Evolutionary conservation across 139 green algal genomes (phyloP).

Genomic region (Edaphochlamys debaryana): DNA sequence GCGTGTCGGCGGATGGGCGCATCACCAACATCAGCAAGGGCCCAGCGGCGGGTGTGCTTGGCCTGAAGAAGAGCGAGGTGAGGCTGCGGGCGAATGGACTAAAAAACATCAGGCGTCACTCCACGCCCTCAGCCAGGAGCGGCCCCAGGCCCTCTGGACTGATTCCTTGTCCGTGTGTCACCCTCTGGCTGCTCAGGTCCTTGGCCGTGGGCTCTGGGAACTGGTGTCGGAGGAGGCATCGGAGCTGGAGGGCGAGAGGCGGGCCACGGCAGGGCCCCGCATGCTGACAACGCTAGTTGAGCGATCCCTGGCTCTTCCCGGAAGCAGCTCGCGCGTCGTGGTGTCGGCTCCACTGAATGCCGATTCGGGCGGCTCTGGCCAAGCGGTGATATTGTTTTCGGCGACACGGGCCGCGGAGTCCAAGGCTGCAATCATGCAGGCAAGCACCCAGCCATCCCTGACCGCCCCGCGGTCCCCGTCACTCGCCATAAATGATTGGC

Average conservation of each 20-base stretch:
- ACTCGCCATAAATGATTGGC: too few relatives aligned
- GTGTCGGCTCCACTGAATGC: not conserved
- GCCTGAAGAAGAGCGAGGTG: constrained; percentile 2
- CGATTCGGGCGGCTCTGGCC: too few relatives aligned
- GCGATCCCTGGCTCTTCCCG: too few relatives aligned
- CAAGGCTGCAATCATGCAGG: constrained; percentile 14
- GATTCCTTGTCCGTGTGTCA: too few relatives aligned
- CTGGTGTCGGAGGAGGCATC: not conserved
- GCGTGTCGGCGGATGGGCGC: not conserved
- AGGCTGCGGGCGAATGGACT: too few relatives aligned
- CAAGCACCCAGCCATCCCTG: too few relatives aligned
- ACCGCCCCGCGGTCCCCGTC: too few relatives aligned
- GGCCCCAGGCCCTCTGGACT: too few relatives aligned
- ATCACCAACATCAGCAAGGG: not conserved
- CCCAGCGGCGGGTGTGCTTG: not conserved
- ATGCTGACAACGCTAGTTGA: not conserved
- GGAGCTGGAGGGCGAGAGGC: not conserved
- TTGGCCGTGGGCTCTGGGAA: constrained; percentile 4
- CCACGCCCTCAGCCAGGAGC: too few relatives aligned
- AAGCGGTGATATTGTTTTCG: too few relatives aligned
- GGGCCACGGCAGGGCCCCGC: not conserved
- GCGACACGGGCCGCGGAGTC: too few relatives aligned
- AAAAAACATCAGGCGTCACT: too few relatives aligned
- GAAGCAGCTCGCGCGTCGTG: not conserved
- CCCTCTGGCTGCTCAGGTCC: not conserved